Base-by-base conservation (phyloP, 139 green algal genomes). In the Tetratostichococcus sp. region DNA sequence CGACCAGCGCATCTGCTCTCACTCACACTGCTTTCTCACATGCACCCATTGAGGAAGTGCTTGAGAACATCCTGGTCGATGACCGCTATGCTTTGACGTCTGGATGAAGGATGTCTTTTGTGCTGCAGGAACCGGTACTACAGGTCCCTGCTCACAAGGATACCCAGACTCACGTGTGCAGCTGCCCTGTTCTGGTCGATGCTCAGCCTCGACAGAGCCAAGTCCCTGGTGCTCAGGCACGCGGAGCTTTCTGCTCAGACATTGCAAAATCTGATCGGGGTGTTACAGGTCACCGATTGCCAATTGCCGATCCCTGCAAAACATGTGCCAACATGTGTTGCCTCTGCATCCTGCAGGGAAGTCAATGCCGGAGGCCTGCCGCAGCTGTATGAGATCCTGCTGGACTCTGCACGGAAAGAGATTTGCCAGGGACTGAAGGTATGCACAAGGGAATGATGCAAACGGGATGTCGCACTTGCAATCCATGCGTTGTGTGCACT, bases 351-450 rank as follows among this genome's bases (percentile, higher is more conserved):
- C n/a, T n/a, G n/a, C 69, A 79, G 75, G 21, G 68, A 79, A 26
- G 34, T 79, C 19, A 79, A 79, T 68, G 74, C 17, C 43, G 68
- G 50, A 0, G 75, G 75, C 3, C 69, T 79, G 21, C 75, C 75
- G 2, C 34, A 59, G 68, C 50, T 79, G 50, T 79, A 79, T 26
- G 68, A 79, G 26, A 71, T 67, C 25, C 32, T 79, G 0, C 75
- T 79, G 28, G 75, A 79, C 22, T 75, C 50, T 35, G 50, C 75
- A n/a, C 22, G 2, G 17, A 25, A 26, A 17, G 50, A 62, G 50
- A 8, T 62, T 2, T 62, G 50, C 50, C 19, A 25, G 19, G 50
- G 17, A 2, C 50, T 62, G 50, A 62, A 62, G 50, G 50, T 62
- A 17, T n/a, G 50, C 50, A 8, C 11, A 2, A 2, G 50, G 8